A percentile compares a stretch with the other conserved stretches of the same genome.
These are phyloP conservation scores for Salix udensis DNA, from an alignment of 345 rosid genomes.

Conservation along the genomic window DNA sequence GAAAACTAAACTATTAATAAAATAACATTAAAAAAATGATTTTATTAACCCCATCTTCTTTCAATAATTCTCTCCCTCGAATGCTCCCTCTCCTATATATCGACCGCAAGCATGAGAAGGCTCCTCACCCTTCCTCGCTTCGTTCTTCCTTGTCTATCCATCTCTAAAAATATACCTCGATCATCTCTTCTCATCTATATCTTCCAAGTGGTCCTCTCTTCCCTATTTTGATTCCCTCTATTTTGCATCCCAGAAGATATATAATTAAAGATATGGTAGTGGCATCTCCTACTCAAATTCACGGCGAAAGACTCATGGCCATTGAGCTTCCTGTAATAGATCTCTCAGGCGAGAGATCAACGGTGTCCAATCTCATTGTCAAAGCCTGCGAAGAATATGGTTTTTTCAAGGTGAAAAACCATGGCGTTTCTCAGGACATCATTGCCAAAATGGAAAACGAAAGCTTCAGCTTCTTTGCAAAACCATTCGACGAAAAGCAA, in stretches of 20 bases:
- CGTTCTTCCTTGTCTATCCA: background rate
- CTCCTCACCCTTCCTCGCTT: background rate
- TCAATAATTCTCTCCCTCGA: background rate
- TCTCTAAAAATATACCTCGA: too few species aligned
- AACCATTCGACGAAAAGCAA: constrained; percentile 23
- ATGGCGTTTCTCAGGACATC: constrained; percentile 22
- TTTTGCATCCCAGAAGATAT: background rate
- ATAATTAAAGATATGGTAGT: constrained; percentile 5
- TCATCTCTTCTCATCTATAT: background rate
- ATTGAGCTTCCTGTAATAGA: constrained; percentile 25
- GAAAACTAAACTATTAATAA: background rate
- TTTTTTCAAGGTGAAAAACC: constrained; percentile 37
- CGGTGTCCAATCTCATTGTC: constrained; percentile 18
- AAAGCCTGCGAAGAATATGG: constrained; percentile 29
- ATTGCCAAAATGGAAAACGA: constrained; percentile 21
- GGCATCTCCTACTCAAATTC: constrained; percentile 16
- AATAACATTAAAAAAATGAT: background rate
- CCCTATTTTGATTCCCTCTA: background rate
- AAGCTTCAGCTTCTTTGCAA: constrained; percentile 21
- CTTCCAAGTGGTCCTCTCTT: background rate
- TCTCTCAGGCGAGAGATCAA: constrained; percentile 13
- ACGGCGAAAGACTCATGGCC: constrained; percentile 4
- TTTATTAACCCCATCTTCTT: background rate
- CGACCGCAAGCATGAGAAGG: too few species aligned
- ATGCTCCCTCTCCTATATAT: background rate